phyloP scores from a whole-genome alignment of 306 rosid species.

The Cucumis hystrix region DNA sequence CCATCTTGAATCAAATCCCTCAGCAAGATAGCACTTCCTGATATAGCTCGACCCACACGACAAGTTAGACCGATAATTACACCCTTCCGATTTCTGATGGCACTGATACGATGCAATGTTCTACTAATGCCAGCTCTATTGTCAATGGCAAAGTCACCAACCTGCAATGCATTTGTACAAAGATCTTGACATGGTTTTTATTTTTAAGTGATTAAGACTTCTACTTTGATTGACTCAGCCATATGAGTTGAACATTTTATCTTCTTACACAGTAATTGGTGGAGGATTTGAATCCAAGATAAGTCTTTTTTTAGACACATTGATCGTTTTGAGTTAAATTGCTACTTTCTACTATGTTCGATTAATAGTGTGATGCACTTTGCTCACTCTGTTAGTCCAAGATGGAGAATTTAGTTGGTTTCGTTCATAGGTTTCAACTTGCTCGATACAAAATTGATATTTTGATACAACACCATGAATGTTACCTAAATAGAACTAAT shows the following conservation, averaged over 20 bases:
- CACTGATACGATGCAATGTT: constrained; percentile 88
- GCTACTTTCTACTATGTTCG: neutral
- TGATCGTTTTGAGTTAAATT: neutral
- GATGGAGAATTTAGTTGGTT: neutral
- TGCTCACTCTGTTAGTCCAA: neutral
- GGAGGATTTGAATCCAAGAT: neutral
- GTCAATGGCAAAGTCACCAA: constrained; percentile 81
- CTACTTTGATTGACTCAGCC: neutral
- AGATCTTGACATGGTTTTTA: constrained; percentile 6
- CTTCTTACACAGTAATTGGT: neutral
- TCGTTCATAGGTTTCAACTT: neutral
- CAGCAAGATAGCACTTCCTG: constrained; percentile 74
- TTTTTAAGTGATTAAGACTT: neutral
- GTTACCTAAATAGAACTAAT: neutral
- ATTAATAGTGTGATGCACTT: neutral
- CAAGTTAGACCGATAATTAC: constrained; percentile 87
- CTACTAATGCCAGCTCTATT: constrained; percentile 95
- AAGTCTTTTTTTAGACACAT: neutral
- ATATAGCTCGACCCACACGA: constrained; percentile 86
- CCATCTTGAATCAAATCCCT: constrained; percentile 85
- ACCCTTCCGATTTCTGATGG: constrained; percentile 85
- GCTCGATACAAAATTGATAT: neutral
- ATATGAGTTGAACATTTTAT: neutral
- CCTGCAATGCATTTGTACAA: constrained; percentile 37
- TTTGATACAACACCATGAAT: neutral